phyloP scores from a whole-genome alignment of 495 filamentous ascomycete genomes.

The Daldinia caldariorum region DNA sequence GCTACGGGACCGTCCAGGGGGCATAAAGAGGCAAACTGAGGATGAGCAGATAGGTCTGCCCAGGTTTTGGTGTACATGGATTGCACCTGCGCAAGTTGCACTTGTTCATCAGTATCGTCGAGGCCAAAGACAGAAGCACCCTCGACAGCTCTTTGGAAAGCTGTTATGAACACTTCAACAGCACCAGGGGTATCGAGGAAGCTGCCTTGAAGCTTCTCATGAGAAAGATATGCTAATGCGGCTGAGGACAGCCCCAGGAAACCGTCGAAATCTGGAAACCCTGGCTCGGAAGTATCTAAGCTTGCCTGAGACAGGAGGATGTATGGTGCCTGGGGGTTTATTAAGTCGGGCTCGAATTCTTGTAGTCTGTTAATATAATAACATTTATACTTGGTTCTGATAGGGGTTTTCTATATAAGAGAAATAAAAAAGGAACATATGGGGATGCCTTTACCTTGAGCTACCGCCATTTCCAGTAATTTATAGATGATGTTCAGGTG shows the following conservation, averaged over 20 bases:
- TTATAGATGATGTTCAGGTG: constrained; percentile 56
- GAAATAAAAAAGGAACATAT: neutral
- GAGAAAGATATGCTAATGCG: constrained; percentile 54
- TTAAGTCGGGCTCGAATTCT: constrained; percentile 52
- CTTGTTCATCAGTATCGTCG: constrained; percentile 58
- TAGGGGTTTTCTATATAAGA: neutral
- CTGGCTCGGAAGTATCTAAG: constrained; percentile 5
- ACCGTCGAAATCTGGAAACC: constrained; percentile 48
- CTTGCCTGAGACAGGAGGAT: constrained; percentile 50
- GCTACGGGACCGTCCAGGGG: constrained; percentile 56
- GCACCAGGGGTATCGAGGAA: constrained; percentile 53
- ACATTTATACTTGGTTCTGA: neutral
- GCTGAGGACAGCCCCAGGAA: constrained; percentile 51
- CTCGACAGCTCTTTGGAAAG: constrained; percentile 47
- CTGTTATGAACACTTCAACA: constrained; percentile 46
- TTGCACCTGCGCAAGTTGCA: constrained; percentile 64
- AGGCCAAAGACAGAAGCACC: constrained; percentile 40
- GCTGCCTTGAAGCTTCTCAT: constrained; percentile 55
- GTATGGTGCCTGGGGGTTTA: constrained; percentile 48
- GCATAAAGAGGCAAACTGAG: constrained; percentile 59
- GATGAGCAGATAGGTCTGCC: constrained; percentile 70
- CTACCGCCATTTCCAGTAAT: constrained; percentile 60
- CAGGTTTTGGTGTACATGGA: constrained; percentile 65
- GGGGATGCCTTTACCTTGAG: constrained; percentile 49
- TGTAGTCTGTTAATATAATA: constrained; percentile 23